These are phyloP conservation scores for Pythium biforme DNA, from an alignment of 352 stramenopile species.

Conservation along the genomic window DNA sequence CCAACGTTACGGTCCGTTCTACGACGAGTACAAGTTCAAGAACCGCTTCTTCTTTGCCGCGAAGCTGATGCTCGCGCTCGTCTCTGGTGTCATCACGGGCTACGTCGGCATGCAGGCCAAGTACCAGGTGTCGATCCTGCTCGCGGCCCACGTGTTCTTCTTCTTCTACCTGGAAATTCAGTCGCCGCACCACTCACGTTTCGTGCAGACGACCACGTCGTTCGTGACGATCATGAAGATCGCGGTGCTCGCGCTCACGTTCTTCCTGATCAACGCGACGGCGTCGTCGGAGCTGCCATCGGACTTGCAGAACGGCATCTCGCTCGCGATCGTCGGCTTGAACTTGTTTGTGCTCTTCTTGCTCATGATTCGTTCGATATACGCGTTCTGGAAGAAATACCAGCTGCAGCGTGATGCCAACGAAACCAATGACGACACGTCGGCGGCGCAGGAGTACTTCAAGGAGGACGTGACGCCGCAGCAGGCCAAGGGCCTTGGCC, in stretches of 20 bases:
- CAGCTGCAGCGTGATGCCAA: constrained; percentile 32
- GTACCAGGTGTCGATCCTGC: constrained; percentile 36
- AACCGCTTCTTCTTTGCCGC: constrained; percentile 83
- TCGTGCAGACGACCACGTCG: constrained; percentile 38
- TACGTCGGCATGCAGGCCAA: constrained; percentile 31
- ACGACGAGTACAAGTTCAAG: constrained; percentile 89
- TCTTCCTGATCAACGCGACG: constrained; percentile 41
- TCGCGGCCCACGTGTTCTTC: constrained; percentile 36
- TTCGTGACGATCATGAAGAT: constrained; percentile 48
- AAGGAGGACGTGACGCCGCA: constrained; percentile 27
- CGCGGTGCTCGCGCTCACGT: constrained; percentile 32
- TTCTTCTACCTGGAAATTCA: constrained; percentile 39
- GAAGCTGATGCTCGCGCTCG: constrained; percentile 48
- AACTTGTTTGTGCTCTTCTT: constrained; percentile 41
- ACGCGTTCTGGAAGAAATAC: constrained; percentile 41
- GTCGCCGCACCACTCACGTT: constrained; percentile 33
- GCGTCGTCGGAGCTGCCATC: constrained; percentile 25
- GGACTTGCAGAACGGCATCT: constrained; percentile 36
- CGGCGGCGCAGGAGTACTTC: constrained; percentile 30
- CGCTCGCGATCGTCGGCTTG: constrained; percentile 34
- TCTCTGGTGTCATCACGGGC: constrained; percentile 34
- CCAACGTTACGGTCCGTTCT: constrained; percentile 77
- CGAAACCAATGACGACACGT: constrained; percentile 25
- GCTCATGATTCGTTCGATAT: constrained; percentile 35
- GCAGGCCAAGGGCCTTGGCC: constrained; percentile 7